Conservation (phyloP, 1,284 basidiomycete species). For the Sporisorium reilianum region DNA sequence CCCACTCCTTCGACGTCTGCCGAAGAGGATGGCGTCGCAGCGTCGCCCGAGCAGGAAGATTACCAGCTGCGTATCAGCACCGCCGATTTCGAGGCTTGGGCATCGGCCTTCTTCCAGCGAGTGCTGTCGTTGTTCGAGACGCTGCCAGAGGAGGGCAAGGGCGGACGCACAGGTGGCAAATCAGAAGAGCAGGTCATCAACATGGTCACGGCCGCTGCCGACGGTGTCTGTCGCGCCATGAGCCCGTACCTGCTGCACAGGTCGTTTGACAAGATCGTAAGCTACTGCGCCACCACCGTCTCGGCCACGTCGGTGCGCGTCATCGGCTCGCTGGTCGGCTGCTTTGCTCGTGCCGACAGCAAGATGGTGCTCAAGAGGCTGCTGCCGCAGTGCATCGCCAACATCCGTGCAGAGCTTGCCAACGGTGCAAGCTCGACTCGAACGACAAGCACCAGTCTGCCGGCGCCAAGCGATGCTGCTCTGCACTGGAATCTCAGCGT, state of each 20-base stretch:
- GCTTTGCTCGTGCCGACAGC: conserved; percentile 84
- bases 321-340: conserved; percentile 88
- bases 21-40: conserved; percentile 14
- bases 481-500: conserved; percentile 83
- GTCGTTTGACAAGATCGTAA: conserved; percentile 84
- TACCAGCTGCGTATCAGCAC: conserved; percentile 74
- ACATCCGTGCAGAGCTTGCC: conserved; percentile 86
- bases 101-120: conserved; percentile 84
- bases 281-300: conserved; percentile 80
- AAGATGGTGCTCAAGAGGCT: conserved; percentile 83
- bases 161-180: conserved; percentile 83
- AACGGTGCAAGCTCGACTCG: conserved; percentile 91
- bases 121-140: conserved; percentile 90
- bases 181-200: conserved; percentile 85
- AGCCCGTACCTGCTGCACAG: conserved; percentile 88
- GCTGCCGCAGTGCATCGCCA: conserved; percentile 81
- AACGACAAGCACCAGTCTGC: conserved; percentile 86
- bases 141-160: conserved; percentile 86
- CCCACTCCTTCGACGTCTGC: background rate
- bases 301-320: conserved; percentile 86
- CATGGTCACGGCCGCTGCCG: conserved; percentile 83
- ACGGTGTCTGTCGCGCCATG: conserved; percentile 87
- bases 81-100: conserved; percentile 89
- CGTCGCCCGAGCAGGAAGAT: conserved; percentile 70
- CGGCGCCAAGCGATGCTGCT: conserved; percentile 87